Evolutionary conservation across 1,284 basidiomycete genomes (phyloP), one percentile per base, ranked within the genome.

Genomic region (Ganoderma boninense): DNA sequence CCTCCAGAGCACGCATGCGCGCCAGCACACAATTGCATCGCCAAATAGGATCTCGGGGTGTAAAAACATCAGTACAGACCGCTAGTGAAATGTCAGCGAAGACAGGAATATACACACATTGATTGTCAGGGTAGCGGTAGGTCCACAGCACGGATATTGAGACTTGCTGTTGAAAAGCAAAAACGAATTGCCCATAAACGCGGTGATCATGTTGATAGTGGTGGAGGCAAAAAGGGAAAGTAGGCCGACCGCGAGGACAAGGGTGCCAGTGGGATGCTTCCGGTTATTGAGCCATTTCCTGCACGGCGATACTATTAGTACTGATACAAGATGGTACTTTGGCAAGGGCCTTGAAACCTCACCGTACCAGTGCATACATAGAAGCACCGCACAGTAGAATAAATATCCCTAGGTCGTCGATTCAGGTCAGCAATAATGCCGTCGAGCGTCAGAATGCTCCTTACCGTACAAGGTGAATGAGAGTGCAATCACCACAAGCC

Each of bases 11-110:
- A 52, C 49, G 18, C 44, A 54, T n/a, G 63, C 49, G 40, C 63
- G 16, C 63, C 63, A 64, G 32, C 63, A 64, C 16, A 64, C 63
- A 20, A 64, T 64, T 8, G 49, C 44, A 11, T 64, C 63, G 2
- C 63, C 63, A 4, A 64, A 29, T 2, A 64, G 23, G 2, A 64
- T 64, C 63, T 64, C 29, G 2, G 29, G 2, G 29, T 32, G 4
- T 32, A 32, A 32, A 32, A 32, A 32, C 29, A 32, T 32, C 29
- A 32, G 29, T 32, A 32, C 29, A 4, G 29, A 32, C 29, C 4
- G 4, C 29, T 32, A 4, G 29, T 32, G 29, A 32, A 32, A 32
- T 4, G 29, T 32, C 29, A 32, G 29, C 29, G 29, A 32, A 32
- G 29, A 32, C 29, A 2, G 2, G 4, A 4, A 32, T 32, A 20